phyloP scores from a whole-genome alignment of 2,329 filamentous ascomycete species.

The Pseudopyrenochaeta lycopersici region DNA sequence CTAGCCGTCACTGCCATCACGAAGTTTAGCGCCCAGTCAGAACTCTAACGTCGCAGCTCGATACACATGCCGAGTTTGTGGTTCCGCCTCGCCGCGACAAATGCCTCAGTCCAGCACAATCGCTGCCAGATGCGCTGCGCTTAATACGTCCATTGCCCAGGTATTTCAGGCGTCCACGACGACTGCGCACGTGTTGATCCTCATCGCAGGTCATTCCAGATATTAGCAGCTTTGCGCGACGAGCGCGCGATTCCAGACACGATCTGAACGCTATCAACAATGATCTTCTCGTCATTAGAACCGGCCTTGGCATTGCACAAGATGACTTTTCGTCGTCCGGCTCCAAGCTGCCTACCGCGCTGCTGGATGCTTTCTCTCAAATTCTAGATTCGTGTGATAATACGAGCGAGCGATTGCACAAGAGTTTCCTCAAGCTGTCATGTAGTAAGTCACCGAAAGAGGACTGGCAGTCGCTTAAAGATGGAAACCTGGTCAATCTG shows the following conservation, averaged over 20 bases:
- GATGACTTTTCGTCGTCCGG: conserved; percentile 38
- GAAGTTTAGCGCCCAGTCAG: neutral
- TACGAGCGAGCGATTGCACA: conserved; percentile 38
- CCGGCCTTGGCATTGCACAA: conserved; percentile 41
- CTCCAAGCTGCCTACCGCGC: conserved; percentile 25
- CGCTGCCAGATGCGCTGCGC: conserved; percentile 44
- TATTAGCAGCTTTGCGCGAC: conserved; percentile 41
- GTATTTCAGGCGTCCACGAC: conserved; percentile 20
- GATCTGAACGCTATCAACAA: conserved; percentile 44
- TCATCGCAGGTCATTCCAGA: conserved; percentile 37
- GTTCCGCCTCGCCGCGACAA: conserved; percentile 6
- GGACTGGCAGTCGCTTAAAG: conserved; percentile 31
- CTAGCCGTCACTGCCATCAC: neutral
- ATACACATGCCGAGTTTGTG: neutral
- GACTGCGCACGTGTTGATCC: conserved; percentile 18
- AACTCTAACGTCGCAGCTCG: neutral
- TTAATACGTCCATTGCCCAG: conserved; percentile 42
- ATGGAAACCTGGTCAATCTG: conserved; percentile 23
- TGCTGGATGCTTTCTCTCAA: conserved; percentile 38
- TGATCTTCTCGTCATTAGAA: conserved; percentile 43
- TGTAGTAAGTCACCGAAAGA: conserved; percentile 29
- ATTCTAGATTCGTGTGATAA: conserved; percentile 40
- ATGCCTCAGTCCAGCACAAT: conserved; percentile 40
- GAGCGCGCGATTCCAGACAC: conserved; percentile 40
- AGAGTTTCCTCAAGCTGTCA: conserved; percentile 38